Percentiles rank a stretch among this genome's conserved stretches.
Conservation (phyloP, 441 rosid species). For the Raphanus hybrid region DNA sequence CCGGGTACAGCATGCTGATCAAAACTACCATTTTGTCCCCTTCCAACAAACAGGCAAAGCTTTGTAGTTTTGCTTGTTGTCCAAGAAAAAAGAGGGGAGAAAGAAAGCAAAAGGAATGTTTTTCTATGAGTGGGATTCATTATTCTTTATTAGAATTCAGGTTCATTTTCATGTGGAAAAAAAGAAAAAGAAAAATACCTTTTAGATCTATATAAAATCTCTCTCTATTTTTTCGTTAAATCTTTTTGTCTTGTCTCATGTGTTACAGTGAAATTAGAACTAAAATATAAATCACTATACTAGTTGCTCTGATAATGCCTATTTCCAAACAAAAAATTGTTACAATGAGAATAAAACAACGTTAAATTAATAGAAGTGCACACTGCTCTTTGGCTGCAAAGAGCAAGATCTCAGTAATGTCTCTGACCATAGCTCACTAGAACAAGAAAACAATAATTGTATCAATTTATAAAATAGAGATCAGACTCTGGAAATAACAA, state of each 20-base stretch:
- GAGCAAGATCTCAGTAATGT: neutral
- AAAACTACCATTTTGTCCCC: slow-evolving; percentile 16
- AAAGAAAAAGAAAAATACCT: too few species aligned
- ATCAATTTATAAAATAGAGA: neutral
- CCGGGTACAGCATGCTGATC: slow-evolving; percentile 46
- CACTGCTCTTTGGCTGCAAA: neutral
- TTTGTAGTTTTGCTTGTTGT: neutral
- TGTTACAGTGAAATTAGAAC: neutral
- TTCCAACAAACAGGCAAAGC: slow-evolving; percentile 7
- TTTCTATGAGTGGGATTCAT: too few species aligned
- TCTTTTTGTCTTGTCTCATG: slow-evolving; percentile 10
- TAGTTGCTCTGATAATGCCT: neutral
- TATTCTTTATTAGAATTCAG: too few species aligned
- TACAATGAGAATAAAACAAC: neutral
- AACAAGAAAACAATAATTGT: neutral
- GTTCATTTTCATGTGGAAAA: too few species aligned
- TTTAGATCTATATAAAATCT: slow-evolving; percentile 3
- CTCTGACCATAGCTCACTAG: neutral
- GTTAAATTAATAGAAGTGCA: neutral
- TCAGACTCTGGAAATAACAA: neutral
- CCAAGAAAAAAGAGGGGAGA: too few species aligned
- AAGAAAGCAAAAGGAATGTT: too few species aligned
- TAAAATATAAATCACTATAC: neutral
- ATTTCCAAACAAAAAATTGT: neutral
- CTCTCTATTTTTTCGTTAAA: neutral